phyloP scores from a whole-genome alignment of 768 basidiomycete species.

The Imleria badia region DNA sequence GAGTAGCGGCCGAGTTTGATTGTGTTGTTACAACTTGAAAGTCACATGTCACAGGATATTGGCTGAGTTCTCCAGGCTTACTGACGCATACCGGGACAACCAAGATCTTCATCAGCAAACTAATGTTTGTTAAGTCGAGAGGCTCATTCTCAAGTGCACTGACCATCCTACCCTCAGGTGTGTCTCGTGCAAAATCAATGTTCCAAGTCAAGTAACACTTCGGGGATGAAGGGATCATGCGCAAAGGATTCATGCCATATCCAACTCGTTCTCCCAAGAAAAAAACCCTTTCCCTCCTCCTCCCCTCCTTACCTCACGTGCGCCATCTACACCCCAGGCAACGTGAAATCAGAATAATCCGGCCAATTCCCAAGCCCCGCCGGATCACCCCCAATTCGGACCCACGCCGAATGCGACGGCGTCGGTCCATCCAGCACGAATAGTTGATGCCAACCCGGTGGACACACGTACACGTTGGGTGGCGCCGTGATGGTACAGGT shows the following conservation, averaged over 20 bases:
- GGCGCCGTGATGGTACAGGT: constrained; percentile 77
- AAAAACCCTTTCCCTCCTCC: no score
- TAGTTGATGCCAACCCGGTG: constrained; percentile 76
- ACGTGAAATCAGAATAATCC: constrained; percentile 60
- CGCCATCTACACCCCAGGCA: constrained; percentile 54
- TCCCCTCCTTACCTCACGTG: no score
- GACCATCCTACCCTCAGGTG: neutral
- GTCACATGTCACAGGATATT: no score
- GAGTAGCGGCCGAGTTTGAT: no score
- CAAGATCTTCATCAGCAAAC: neutral
- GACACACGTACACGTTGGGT: constrained; percentile 62
- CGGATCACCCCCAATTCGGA: constrained; percentile 80
- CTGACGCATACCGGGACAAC: neutral
- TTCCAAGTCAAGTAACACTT: neutral
- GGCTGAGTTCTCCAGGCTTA: neutral
- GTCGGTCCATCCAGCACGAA: constrained; percentile 78
- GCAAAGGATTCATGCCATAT: no score
- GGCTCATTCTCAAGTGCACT: neutral
- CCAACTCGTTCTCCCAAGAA: no score
- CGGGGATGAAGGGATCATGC: neutral
- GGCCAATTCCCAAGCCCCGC: constrained; percentile 72
- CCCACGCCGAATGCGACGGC: constrained; percentile 73
- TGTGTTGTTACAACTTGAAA: no score
- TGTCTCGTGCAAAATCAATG: neutral
- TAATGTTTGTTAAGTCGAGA: neutral